Percentiles rank a stretch among this genome's conserved stretches.
These are phyloP conservation scores for Geotrichum carabidarum DNA, from an alignment of 1,139 yeast genomes.

Conservation along the genomic window DNA sequence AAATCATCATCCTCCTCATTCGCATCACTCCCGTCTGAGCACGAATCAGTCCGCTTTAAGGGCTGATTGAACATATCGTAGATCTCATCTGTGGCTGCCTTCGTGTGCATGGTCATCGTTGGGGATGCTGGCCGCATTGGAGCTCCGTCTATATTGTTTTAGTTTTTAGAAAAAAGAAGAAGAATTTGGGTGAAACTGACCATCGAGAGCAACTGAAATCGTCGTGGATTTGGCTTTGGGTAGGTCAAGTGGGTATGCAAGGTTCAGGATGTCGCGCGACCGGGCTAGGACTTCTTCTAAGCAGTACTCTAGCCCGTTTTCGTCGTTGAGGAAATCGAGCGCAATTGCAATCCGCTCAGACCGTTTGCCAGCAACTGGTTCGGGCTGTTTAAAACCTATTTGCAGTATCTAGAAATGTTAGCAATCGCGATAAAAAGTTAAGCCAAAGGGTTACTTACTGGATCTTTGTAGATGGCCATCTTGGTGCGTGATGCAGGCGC, in stretches of 20 bases:
- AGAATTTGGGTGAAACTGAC: neutral
- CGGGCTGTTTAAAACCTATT: conserved; percentile 12
- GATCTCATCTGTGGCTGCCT: conserved; percentile 71
- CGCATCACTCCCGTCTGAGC: neutral
- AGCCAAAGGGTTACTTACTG: conserved; percentile 19
- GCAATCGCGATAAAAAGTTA: neutral
- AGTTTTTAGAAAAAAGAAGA: conserved; percentile 12
- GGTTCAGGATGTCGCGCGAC: conserved; percentile 36
- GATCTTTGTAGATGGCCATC: conserved; percentile 44
- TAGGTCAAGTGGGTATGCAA: conserved; percentile 19
- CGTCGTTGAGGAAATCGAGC: conserved; percentile 43
- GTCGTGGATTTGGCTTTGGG: conserved; percentile 19
- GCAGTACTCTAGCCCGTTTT: conserved; percentile 49
- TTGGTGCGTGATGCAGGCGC: conserved; percentile 25
- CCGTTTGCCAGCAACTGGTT: conserved; percentile 39
- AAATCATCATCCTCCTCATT: conserved; percentile 27
- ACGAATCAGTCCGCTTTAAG: conserved; percentile 29
- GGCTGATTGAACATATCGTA: conserved; percentile 72
- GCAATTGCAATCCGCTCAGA: conserved; percentile 57
- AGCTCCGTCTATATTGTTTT: conserved; percentile 3
- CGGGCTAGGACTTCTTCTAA: conserved; percentile 59
- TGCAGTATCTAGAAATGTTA: neutral
- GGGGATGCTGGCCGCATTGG: conserved; percentile 45
- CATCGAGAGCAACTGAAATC: conserved; percentile 28
- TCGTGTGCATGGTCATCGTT: conserved; percentile 72